These are phyloP conservation scores for Clathrospora elynae DNA, from an alignment of 2,329 filamentous ascomycete genomes.

Conservation along the genomic window DNA sequence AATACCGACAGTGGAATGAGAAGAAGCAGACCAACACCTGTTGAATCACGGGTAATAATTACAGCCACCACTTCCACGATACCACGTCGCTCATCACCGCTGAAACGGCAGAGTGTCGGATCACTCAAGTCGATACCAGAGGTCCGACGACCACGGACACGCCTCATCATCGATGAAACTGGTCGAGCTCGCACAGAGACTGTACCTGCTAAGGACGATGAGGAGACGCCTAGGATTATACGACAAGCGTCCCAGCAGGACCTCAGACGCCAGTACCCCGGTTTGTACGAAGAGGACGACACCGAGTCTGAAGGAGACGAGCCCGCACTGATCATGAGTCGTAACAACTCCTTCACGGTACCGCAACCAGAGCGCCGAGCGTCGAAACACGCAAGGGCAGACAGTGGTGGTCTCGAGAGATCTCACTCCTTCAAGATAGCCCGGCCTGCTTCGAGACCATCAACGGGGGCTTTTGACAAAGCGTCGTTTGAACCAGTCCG, in stretches of 20 bases:
- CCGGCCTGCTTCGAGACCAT: slow-evolving; percentile 40
- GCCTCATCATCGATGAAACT: slow-evolving; percentile 55
- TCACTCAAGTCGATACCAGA: slow-evolving; percentile 55
- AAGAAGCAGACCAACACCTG: slow-evolving; percentile 33
- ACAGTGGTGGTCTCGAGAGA: slow-evolving; percentile 36
- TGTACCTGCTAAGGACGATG: slow-evolving; percentile 44
- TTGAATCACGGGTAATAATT: slow-evolving; percentile 37
- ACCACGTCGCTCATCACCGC: slow-evolving; percentile 53
- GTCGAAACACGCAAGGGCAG: slow-evolving; percentile 45
- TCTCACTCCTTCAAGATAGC: slow-evolving; percentile 43
- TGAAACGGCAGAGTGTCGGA: slow-evolving; percentile 52
- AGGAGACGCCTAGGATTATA: slow-evolving; percentile 36
- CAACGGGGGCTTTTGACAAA: slow-evolving; percentile 40
- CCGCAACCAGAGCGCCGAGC: slow-evolving; percentile 38
- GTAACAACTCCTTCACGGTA: slow-evolving; percentile 45
- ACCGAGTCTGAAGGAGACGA: slow-evolving; percentile 47
- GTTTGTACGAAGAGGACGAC: slow-evolving; percentile 51
- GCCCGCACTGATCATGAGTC: slow-evolving; percentile 37
- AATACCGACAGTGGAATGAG: slow-evolving; percentile 53
- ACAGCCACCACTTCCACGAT: slow-evolving; percentile 37
- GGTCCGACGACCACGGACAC: slow-evolving; percentile 49
- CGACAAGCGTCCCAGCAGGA: slow-evolving; percentile 34
- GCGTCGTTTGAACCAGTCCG: slow-evolving; percentile 39
- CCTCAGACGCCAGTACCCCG: slow-evolving; percentile 50
- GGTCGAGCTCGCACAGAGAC: slow-evolving; percentile 56